A percentile compares a stretch with the other conserved stretches of the same genome.
Conservation (phyloP, 2,329 filamentous ascomycete species). For the Ascocoryne sarcoides region DNA sequence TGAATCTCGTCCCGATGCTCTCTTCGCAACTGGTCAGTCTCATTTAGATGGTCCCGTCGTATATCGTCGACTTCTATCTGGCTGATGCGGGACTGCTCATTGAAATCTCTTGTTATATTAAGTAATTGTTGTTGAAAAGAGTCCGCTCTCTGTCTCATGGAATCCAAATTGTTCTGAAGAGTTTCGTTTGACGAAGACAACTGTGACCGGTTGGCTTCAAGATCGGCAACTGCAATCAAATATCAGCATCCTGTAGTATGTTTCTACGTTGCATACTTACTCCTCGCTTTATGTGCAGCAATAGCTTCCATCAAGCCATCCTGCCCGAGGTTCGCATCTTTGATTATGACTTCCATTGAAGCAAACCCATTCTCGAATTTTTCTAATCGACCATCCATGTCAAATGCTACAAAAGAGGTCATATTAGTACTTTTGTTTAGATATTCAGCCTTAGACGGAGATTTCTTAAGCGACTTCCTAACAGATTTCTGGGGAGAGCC, state of each 20-base stretch:
- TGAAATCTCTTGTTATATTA: slow-evolving; percentile 40
- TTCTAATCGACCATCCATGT: slow-evolving; percentile 68
- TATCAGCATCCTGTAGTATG: slow-evolving; percentile 6
- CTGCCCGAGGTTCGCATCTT: slow-evolving; percentile 57
- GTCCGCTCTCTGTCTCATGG: slow-evolving; percentile 35
- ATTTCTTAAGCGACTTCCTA: slow-evolving; percentile 33
- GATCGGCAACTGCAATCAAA: slow-evolving; percentile 38
- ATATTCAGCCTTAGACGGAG: slow-evolving; percentile 40
- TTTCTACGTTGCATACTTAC: slow-evolving; percentile 27
- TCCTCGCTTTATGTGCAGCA: slow-evolving; percentile 57
- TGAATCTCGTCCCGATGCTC: slow-evolving; percentile 46
- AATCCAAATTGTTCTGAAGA: slow-evolving; percentile 61
- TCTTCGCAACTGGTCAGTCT: slow-evolving; percentile 45
- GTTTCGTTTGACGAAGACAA: slow-evolving; percentile 35
- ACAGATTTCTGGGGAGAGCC: no score
- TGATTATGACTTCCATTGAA: slow-evolving; percentile 63
- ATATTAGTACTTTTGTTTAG: slow-evolving; percentile 69
- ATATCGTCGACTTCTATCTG: slow-evolving; percentile 46
- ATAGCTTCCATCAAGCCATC: slow-evolving; percentile 66
- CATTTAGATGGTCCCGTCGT: slow-evolving; percentile 43
- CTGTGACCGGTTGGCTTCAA: slow-evolving; percentile 36
- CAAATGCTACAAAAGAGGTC: slow-evolving; percentile 58
- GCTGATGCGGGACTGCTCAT: slow-evolving; percentile 40
- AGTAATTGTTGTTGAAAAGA: slow-evolving; percentile 34
- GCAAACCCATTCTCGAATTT: slow-evolving; percentile 69